Evolutionary conservation across 2,329 filamentous ascomycete species (phyloP), one percentile per base, ranked within the genome.

Genomic region (Fusarium domesticum): DNA sequence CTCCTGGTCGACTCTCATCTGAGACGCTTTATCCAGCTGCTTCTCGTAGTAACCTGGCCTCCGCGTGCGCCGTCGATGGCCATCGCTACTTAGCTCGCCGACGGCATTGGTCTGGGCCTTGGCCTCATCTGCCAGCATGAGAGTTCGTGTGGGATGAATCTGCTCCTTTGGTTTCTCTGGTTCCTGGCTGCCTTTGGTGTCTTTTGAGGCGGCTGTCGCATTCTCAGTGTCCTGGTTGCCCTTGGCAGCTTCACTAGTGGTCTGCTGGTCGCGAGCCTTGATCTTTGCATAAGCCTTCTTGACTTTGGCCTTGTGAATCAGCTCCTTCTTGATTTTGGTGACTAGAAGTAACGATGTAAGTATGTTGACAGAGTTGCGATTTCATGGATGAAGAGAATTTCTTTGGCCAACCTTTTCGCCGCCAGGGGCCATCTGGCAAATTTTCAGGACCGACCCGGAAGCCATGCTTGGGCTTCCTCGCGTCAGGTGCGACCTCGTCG

Each of bases 241-340:
- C 47, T 37, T 50, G 43, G 37, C 60, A 50, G 47, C 37, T 18
- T 49, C 50, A 25, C 59, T 47, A 20, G 54, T 40, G 23, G 56
- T 48, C 37, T 65, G 53, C 46, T 70, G 65, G 39, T 73, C 65
- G 19, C 61, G 60, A 5, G 65, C 83, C 68, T 91, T 92, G 53
- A 96, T 74, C 68, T 96, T 96, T 51, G 86, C 87, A 64, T 96
- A 96, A 33, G 87, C 81, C 68, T 96, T 95, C 70, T 92, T 93
- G 51, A 96, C 77, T 69, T 96, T 96, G 48, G 91, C 90, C 66
- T 93, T 95, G 67, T 90, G 82, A 59, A 97, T 96, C 43, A 96
- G 73, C 54, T 87, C 81, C 54, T 85, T 79, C 69, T 97, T 97
- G 62, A 96, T 93, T 68, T 92, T 92, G 67, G 88, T 83, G 45